Conservation (phyloP, 208 protist genomes). For the Acanthamoeba culbertsoni region DNA sequence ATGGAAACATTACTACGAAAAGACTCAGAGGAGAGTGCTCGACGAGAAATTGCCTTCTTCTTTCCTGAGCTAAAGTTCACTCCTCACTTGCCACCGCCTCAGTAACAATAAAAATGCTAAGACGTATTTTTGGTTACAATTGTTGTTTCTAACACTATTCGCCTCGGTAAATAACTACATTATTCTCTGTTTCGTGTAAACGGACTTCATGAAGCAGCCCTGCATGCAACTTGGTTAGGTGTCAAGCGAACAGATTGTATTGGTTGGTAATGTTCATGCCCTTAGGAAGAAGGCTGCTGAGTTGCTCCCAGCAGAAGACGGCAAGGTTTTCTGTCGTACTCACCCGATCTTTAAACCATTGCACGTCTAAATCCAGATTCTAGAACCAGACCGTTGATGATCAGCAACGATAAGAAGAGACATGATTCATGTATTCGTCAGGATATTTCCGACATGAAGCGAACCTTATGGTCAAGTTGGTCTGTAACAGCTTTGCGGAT, state of each 20-base stretch:
- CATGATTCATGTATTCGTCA: neutral
- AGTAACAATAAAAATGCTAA: neutral
- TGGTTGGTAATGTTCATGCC: too few species aligned
- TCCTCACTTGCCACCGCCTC: neutral
- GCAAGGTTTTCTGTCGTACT: constrained; percentile 73
- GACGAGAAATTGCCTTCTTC: constrained; percentile 49
- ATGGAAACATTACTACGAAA: neutral
- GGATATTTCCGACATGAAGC: neutral
- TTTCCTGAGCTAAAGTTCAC: neutral
- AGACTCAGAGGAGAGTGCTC: constrained; percentile 38
- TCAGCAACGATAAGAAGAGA: neutral
- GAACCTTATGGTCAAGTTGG: constrained; percentile 43
- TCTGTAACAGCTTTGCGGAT: constrained; percentile 33
- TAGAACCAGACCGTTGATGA: neutral
- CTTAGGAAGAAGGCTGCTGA: neutral
- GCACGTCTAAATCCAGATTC: constrained; percentile 71
- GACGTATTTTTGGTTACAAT: neutral
- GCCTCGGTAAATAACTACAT: constrained; percentile 61
- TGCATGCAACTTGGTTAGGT: neutral
- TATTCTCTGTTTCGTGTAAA: constrained; percentile 69
- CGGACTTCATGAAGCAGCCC: constrained; percentile 63
- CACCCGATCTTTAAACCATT: constrained; percentile 25
- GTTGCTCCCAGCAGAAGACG: constrained; percentile 64
- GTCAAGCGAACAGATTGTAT: too few species aligned
- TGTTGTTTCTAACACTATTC: neutral